A percentile compares a stretch with the other conserved stretches of the same genome.
Evolutionary conservation across 768 basidiomycete species (phyloP).

Genomic region (Kwoniella heveanensis): DNA sequence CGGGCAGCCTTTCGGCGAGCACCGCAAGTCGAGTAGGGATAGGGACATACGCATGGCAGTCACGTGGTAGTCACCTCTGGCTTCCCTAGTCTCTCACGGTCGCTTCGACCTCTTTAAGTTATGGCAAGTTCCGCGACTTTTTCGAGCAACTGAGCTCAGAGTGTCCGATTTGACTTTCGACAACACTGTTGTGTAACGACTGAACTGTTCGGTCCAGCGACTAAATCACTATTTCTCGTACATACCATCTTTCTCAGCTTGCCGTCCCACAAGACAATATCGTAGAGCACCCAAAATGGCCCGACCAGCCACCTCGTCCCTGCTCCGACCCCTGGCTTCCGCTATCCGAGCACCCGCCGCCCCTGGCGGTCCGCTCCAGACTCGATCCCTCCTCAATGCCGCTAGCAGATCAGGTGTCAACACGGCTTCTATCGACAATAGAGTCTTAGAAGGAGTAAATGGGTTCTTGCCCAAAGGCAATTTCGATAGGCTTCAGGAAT

Average conservation of each 20-base stretch:
- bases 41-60: too few species aligned
- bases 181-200: neutral
- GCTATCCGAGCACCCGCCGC: neutral
- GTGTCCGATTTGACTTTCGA: neutral
- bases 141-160: conserved; percentile 1
- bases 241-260: too few species aligned
- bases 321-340: conserved; percentile 15
- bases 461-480: conserved; percentile 42
- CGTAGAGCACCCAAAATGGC: conserved; percentile 6
- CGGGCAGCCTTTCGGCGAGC: neutral
- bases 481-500: conserved; percentile 45
- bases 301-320: conserved; percentile 9
- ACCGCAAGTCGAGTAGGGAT: too few species aligned
- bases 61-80: too few species aligned
- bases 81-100: conserved; percentile 13
- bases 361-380: neutral
- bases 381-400: conserved; percentile 9
- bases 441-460: conserved; percentile 34
- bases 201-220: too few species aligned
- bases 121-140: conserved; percentile 9
- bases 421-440: conserved; percentile 37
- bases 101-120: neutral
- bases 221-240: too few species aligned
- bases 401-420: conserved; percentile 20
- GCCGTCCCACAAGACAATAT: too few species aligned